These are phyloP conservation scores for Phytophthora palmivora DNA, from an alignment of 352 stramenopile species.

Conservation along the genomic window DNA sequence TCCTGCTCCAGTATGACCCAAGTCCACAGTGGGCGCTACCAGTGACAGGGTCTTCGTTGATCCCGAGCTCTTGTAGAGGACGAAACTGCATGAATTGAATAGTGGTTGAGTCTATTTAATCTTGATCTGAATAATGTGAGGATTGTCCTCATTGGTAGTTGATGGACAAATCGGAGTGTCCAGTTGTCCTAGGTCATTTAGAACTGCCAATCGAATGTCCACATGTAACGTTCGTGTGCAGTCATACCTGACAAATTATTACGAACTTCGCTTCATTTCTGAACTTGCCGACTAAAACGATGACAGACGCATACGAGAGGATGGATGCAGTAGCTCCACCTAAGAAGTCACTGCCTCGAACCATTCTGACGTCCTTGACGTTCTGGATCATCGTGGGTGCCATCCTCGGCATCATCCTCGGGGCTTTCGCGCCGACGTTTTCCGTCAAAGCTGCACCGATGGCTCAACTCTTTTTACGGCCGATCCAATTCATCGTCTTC, in stretches of 20 bases:
- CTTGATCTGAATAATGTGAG: background rate
- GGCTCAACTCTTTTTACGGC: slow-evolving; percentile 49
- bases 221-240: background rate
- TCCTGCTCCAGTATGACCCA: slow-evolving; percentile 74
- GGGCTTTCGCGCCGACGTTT: slow-evolving; percentile 44
- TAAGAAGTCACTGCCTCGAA: slow-evolving; percentile 34
- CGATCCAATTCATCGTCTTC: slow-evolving; percentile 60
- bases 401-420: slow-evolving; percentile 44
- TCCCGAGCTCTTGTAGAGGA: slow-evolving; percentile 33
- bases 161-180: slow-evolving; percentile 5
- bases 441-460: slow-evolving; percentile 50
- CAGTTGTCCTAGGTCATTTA: slow-evolving; percentile 1
- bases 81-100: background rate
- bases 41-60: slow-evolving; percentile 93
- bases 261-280: slow-evolving; percentile 1
- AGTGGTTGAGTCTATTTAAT: background rate
- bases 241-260: background rate
- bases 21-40: slow-evolving; percentile 89
- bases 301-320: slow-evolving; percentile 23
- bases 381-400: slow-evolving; percentile 58
- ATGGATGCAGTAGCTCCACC: slow-evolving; percentile 17
- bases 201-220: slow-evolving; percentile 6
- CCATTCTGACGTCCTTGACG: slow-evolving; percentile 49
- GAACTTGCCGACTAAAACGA: slow-evolving; percentile 22
- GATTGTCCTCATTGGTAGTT: background rate